Conservation (phyloP, 306 rosid species). For the Abrus pulchellus region DNA sequence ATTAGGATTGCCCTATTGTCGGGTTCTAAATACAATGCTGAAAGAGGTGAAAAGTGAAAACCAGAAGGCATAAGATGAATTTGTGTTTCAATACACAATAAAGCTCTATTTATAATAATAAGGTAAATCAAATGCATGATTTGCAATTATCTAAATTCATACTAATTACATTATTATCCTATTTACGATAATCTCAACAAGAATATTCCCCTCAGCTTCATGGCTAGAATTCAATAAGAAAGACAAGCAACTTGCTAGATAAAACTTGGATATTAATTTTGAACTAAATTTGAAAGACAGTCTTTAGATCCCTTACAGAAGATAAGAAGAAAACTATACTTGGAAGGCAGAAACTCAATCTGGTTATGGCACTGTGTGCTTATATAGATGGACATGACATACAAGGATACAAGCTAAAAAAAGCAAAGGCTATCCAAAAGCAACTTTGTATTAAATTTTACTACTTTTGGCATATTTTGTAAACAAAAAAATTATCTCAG, state of each 20-base stretch:
- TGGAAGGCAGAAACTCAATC: slow-evolving; percentile 11
- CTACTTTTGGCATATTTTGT: neutral
- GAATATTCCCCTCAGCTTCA: neutral
- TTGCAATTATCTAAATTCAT: too few species aligned
- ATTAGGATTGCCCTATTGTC: too few species aligned
- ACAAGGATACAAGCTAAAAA: neutral
- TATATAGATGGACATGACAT: neutral
- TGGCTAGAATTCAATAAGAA: neutral
- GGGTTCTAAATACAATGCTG: too few species aligned
- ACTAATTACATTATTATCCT: too few species aligned
- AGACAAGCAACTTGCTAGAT: neutral
- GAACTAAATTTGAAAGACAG: neutral
- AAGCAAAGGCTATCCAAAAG: neutral
- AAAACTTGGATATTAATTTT: neutral
- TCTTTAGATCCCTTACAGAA: neutral
- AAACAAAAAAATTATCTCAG: too few species aligned
- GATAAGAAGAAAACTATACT: neutral
- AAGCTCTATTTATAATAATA: too few species aligned
- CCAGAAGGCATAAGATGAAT: too few species aligned
- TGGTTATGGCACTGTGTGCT: slow-evolving; percentile 1
- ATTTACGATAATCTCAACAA: neutral
- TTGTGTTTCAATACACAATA: too few species aligned
- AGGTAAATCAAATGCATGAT: too few species aligned
- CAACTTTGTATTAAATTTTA: neutral
- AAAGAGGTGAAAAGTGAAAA: too few species aligned